phyloP scores from a whole-genome alignment of 179 eudicot species.

The Camellia oleifera region DNA sequence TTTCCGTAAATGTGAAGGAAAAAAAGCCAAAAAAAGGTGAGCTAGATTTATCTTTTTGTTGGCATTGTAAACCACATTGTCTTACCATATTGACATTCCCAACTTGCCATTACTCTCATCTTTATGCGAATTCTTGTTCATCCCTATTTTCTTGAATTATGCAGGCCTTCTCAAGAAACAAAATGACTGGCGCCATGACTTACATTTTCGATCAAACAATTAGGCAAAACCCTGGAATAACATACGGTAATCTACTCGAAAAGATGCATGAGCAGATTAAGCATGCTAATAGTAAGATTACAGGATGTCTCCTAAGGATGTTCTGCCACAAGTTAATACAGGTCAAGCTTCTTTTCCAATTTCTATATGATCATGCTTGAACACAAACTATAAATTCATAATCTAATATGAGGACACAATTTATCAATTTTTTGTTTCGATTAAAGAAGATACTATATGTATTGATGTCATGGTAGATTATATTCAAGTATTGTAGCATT shows the following conservation, averaged over 20 bases:
- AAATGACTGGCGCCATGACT: constrained; percentile 11
- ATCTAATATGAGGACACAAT: too few species aligned
- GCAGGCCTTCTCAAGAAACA: constrained; percentile 8
- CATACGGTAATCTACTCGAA: not conserved
- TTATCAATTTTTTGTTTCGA: too few species aligned
- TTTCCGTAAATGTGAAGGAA: too few species aligned
- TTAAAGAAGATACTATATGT: too few species aligned
- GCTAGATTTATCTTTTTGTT: not conserved
- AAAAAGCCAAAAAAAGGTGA: too few species aligned
- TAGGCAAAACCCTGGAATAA: not conserved
- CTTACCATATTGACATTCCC: too few species aligned
- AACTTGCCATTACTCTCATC: too few species aligned
- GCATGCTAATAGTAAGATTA: constrained; percentile 22
- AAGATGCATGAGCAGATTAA: constrained; percentile 25
- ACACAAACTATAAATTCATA: too few species aligned
- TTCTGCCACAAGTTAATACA: constrained; percentile 49
- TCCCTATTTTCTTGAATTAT: not conserved
- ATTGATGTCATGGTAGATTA: too few species aligned
- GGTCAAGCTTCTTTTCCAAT: constrained; percentile 28
- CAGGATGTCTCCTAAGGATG: constrained; percentile 29
- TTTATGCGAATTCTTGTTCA: not conserved
- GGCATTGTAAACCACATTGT: too few species aligned
- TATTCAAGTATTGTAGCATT: too few species aligned
- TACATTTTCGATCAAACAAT: not conserved
- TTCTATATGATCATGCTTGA: not conserved